Base-by-base conservation (phyloP, 1,284 basidiomycete genomes). In the Mrakiaceae sp. region DNA sequence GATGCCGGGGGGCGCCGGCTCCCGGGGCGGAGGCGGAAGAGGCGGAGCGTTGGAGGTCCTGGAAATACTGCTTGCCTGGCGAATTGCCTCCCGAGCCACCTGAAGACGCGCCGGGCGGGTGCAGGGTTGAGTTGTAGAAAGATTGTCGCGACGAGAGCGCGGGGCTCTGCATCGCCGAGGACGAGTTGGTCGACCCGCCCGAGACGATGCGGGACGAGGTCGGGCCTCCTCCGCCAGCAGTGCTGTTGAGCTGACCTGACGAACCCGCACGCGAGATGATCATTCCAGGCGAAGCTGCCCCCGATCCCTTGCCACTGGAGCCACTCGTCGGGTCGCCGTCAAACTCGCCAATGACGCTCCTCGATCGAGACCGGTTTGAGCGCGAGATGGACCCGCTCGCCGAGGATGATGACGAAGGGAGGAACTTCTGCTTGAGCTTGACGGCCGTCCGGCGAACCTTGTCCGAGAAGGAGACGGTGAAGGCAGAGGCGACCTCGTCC, bases 401-500 rank as follows among this genome's bases (percentile, higher is more conserved):
- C n/a, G 62, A 49, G 12, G 55, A 57, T 3, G 64, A 66, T 2
- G 49, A 16, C 47, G 64, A 58, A 16, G 53, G 64, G 44, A 66
- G 60, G 27, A 66, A 51, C 65, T 63, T 63, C 4, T 63, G 53
- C 49, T 60, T 60, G 58, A 66, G 52, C 43, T 57, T 63, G 12
- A 58, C 55, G 3, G 58, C 65, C n/a, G 65, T 63, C 39, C 62
- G 61, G 43, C 50, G 47, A 40, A 66, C 16, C 44, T 71, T 70
- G 16, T 74, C 72, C 4, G 73, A 67, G 62, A 77, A 72, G 7
- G 69, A 69, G 3, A 70, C 72, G 42, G 74, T 78, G 58, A 90
- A 83, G 7, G 90, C 92, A 27, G 83, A 84, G 39, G 82, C 83
- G 3, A 92, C 86, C 69, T 96, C 94, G 64, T 84, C 84, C n/a